Evolutionary conservation across 164 flowering plant genomes (phyloP).

Genomic region (Cinnamomum micranthum): DNA sequence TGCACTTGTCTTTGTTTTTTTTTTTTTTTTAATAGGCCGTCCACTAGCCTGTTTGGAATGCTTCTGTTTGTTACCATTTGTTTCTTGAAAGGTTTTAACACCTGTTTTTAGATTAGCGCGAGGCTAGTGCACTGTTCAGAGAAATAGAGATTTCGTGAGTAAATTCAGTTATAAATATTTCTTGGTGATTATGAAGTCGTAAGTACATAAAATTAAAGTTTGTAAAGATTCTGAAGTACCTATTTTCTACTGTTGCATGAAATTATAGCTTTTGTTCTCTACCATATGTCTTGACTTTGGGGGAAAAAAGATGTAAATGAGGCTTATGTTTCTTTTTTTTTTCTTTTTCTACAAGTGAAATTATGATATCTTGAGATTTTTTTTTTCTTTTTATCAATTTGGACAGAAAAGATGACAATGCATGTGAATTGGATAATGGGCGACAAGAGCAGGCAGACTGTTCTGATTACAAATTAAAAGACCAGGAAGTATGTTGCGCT

Average conservation of each 20-base stretch:
- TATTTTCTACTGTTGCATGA: background rate
- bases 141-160: background rate
- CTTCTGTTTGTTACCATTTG: background rate
- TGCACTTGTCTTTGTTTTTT: background rate
- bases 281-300: background rate
- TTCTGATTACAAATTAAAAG: slow-evolving; percentile 3
- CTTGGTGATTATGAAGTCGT: background rate
- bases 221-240: background rate
- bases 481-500: background rate
- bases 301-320: background rate
- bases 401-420: slow-evolving; percentile 14
- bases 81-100: no score
- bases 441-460: slow-evolving; percentile 1
- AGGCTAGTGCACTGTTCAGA: background rate
- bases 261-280: background rate
- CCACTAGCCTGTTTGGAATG: background rate
- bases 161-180: background rate
- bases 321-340: background rate
- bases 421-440: background rate
- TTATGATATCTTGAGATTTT: background rate
- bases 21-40: background rate
- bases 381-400: background rate
- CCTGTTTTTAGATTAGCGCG: background rate
- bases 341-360: background rate
- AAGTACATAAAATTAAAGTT: no score